These are phyloP conservation scores for Suillus ampliporus DNA, from an alignment of 768 basidiomycete genomes.

Conservation along the genomic window DNA sequence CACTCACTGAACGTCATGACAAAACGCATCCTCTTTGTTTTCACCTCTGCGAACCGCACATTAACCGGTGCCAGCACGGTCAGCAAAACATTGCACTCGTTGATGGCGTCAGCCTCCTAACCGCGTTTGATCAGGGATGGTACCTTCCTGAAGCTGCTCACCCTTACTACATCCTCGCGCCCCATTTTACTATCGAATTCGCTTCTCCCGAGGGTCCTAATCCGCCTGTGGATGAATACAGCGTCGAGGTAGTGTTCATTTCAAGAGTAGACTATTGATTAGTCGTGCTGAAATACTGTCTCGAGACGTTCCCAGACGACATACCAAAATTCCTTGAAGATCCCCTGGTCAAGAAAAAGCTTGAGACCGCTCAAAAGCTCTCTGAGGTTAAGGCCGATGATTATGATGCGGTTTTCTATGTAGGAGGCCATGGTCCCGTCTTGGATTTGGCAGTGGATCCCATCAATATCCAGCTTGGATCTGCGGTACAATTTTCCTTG, in stretches of 20 bases:
- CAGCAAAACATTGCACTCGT: conserved; percentile 22
- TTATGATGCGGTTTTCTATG: conserved; percentile 78
- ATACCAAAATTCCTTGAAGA: conserved; percentile 66
- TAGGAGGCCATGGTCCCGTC: conserved; percentile 81
- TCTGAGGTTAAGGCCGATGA: conserved; percentile 60
- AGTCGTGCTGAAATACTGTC: neutral
- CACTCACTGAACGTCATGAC: conserved; percentile 10
- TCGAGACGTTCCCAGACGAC: conserved; percentile 60
- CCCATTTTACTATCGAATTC: conserved; percentile 59
- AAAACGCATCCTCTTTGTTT: conserved; percentile 65
- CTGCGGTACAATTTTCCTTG: conserved; percentile 44
- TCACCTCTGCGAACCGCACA: conserved; percentile 67
- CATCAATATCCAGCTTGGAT: conserved; percentile 60
- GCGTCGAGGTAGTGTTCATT: conserved; percentile 50
- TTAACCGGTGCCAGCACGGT: conserved; percentile 59
- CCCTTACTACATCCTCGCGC: conserved; percentile 63
- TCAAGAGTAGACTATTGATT: neutral
- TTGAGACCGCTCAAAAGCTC: conserved; percentile 64
- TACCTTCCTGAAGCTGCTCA: conserved; percentile 81
- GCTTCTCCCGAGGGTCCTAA: conserved; percentile 68
- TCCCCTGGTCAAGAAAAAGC: conserved; percentile 54
- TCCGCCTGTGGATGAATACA: conserved; percentile 68
- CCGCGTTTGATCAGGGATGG: conserved; percentile 59
- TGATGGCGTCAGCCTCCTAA: conserved; percentile 4
- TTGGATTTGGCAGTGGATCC: conserved; percentile 69